A percentile compares a stretch with the other conserved stretches of the same genome.
These are phyloP conservation scores for Pseudisothecium myosuroides DNA, from an alignment of 225 moss, liverwort and hornwort species.

Conservation along the genomic window DNA sequence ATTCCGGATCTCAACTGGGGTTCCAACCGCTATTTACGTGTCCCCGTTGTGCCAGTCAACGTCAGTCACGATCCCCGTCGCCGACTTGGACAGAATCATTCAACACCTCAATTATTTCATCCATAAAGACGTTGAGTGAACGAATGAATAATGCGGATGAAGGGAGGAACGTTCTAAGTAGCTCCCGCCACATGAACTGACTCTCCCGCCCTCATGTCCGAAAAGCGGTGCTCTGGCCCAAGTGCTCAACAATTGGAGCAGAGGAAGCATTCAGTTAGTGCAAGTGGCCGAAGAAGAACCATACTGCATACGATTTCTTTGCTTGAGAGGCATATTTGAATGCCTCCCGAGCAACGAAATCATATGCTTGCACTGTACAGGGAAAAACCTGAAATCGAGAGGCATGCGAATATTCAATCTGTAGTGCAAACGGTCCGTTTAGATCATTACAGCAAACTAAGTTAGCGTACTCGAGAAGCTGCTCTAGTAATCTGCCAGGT, in stretches of 20 bases:
- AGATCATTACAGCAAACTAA: neutral
- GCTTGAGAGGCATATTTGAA: too few relatives aligned
- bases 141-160: neutral
- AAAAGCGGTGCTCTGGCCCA: neutral
- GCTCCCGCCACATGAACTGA: neutral
- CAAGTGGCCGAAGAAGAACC: neutral
- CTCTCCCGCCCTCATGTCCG: neutral
- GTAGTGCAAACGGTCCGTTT: neutral
- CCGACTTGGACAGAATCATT: neutral
- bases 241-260: neutral
- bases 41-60: neutral
- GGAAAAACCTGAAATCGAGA: neutral
- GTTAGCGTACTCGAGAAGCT: constrained; percentile 3
- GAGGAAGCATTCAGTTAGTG: neutral
- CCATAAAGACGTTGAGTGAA: neutral
- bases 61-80: neutral
- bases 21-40: neutral
- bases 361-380: too few relatives aligned
- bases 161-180: neutral
- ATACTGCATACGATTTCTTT: neutral
- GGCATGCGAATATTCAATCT: neutral
- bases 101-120: neutral
- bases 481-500: neutral
- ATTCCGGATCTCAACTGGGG: neutral
- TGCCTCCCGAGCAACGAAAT: too few relatives aligned